Conservation (phyloP, 1,139 yeast species). For the Kazachstania sp. region DNA sequence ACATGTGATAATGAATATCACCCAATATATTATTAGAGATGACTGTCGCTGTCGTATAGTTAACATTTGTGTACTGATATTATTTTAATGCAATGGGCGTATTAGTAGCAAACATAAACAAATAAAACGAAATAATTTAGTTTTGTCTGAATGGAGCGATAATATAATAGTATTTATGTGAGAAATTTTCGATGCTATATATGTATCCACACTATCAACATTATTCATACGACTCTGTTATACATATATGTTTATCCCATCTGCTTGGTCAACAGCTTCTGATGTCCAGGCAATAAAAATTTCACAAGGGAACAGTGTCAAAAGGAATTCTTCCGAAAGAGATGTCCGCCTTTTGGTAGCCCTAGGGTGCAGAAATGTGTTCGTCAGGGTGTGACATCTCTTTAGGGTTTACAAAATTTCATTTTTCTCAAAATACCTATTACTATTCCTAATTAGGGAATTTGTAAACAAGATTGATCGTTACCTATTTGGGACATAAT, state of each 20-base stretch:
- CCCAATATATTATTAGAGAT: background rate
- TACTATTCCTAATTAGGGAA: slow-evolving; percentile 2
- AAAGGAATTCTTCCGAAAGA: too few species aligned
- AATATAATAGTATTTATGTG: too few species aligned
- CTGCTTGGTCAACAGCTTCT: too few species aligned
- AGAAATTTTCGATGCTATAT: too few species aligned
- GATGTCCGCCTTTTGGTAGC: background rate
- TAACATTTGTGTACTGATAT: background rate
- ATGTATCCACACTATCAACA: too few species aligned
- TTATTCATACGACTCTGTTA: too few species aligned
- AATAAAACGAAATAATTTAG: too few species aligned
- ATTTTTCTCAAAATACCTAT: background rate
- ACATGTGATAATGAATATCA: background rate
- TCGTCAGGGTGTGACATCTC: background rate
- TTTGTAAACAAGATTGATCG: background rate
- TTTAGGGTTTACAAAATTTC: background rate
- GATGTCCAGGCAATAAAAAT: too few species aligned
- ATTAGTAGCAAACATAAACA: too few species aligned
- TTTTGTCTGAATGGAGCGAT: too few species aligned
- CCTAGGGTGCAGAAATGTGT: background rate
- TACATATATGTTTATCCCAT: too few species aligned
- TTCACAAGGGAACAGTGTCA: too few species aligned
- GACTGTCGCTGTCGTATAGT: background rate
- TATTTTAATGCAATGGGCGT: background rate
- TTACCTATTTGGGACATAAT: background rate